These are phyloP conservation scores for Kappamyces sp. DNA, from an alignment of 192 early-diverging fungal species.

Conservation along the genomic window DNA sequence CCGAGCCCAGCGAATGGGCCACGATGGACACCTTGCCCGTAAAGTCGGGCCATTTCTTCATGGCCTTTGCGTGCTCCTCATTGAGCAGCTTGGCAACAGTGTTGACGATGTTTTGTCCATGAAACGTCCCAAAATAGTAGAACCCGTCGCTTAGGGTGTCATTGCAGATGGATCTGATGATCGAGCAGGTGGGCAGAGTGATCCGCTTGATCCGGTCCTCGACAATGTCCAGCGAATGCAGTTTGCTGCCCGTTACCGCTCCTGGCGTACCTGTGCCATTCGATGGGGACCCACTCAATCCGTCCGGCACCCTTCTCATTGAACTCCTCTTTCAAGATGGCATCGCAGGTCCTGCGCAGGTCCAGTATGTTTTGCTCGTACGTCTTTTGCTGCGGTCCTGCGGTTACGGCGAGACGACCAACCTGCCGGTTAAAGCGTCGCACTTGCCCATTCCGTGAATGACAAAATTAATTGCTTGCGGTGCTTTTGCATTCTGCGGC, in stretches of 20 bases:
- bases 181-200: constrained; percentile 38
- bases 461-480: constrained; percentile 18
- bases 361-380: constrained; percentile 24
- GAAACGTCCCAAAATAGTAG: constrained; percentile 42
- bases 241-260: constrained; percentile 1
- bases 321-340: constrained; percentile 35
- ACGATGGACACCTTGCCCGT: constrained; percentile 33
- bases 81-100: constrained; percentile 33
- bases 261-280: neutral
- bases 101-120: constrained; percentile 29
- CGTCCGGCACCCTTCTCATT: neutral
- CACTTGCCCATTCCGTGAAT: constrained; percentile 43
- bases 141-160: constrained; percentile 45
- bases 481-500: too few species aligned
- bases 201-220: constrained; percentile 35
- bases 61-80: constrained; percentile 25
- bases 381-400: constrained; percentile 7
- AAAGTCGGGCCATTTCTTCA: constrained; percentile 29
- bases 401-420: constrained; percentile 9
- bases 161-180: constrained; percentile 41
- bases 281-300: constrained; percentile 38
- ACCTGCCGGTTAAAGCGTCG: constrained; percentile 14
- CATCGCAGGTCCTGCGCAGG: constrained; percentile 26
- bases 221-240: constrained; percentile 34
- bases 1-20: constrained; percentile 39